Percentiles rank a stretch among this genome's conserved stretches.
phyloP scores from a whole-genome alignment of 2,329 filamentous ascomycete genomes.

The Penicillium palitans region DNA sequence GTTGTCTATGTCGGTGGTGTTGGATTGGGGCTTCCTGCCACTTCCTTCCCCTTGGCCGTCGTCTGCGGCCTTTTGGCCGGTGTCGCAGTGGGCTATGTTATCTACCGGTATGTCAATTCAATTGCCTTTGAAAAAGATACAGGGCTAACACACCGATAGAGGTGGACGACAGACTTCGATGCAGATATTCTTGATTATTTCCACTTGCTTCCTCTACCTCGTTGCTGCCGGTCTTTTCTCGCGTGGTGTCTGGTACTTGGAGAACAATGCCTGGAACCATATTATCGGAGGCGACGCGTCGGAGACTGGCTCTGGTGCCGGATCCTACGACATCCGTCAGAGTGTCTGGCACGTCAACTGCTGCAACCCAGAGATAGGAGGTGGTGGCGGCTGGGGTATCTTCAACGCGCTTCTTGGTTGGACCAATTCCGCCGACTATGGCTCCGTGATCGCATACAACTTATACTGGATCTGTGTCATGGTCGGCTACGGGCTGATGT shows the following conservation, averaged over 20 bases:
- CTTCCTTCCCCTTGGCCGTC: constrained; percentile 74
- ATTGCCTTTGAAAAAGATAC: background rate
- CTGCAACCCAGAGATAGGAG: constrained; percentile 70
- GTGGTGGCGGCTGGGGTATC: constrained; percentile 79
- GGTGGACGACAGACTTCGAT: constrained; percentile 65
- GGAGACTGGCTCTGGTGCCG: constrained; percentile 66
- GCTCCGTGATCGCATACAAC: constrained; percentile 83
- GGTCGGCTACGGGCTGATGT: constrained; percentile 21
- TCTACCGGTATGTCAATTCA: constrained; percentile 67
- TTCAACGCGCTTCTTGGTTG: constrained; percentile 85
- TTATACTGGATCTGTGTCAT: constrained; percentile 65
- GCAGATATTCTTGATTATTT: constrained; percentile 77
- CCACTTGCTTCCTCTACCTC: constrained; percentile 80
- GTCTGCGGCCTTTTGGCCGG: constrained; percentile 71
- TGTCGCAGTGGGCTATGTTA: constrained; percentile 64
- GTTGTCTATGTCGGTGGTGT: constrained; percentile 86
- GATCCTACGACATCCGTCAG: constrained; percentile 74
- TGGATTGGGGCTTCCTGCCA: constrained; percentile 71
- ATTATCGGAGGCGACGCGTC: constrained; percentile 50
- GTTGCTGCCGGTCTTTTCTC: constrained; percentile 82
- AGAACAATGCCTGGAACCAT: constrained; percentile 58
- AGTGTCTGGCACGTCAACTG: constrained; percentile 86
- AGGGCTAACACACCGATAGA: constrained; percentile 30
- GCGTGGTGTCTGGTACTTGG: constrained; percentile 71
- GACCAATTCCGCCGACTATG: constrained; percentile 85